These are phyloP conservation scores for Leccinum incarnatum DNA, from an alignment of 768 basidiomycete species.

Conservation along the genomic window DNA sequence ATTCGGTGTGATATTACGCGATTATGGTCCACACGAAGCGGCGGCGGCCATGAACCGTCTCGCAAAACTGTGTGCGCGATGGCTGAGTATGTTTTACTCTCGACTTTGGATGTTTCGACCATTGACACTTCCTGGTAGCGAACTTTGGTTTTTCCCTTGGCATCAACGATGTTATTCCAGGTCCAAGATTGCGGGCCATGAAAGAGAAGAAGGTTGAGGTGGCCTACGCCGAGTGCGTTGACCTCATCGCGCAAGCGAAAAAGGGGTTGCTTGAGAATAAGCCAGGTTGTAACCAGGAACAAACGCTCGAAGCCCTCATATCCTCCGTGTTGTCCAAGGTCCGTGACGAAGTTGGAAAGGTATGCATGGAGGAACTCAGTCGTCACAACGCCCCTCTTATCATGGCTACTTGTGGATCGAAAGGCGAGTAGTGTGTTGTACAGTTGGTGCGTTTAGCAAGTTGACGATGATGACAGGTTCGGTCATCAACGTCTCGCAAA, in stretches of 20 bases:
- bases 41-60: conserved; percentile 93
- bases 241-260: conserved; percentile 86
- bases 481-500: conserved; percentile 98
- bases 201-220: conserved; percentile 86
- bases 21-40: conserved; percentile 94
- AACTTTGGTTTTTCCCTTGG: conserved; percentile 98
- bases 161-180: conserved; percentile 98
- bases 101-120: background rate
- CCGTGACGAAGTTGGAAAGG: conserved; percentile 92
- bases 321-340: conserved; percentile 93
- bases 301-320: conserved; percentile 95
- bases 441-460: background rate
- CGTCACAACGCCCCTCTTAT: conserved; percentile 95
- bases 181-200: conserved; percentile 70
- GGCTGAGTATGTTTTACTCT: conserved; percentile 61
- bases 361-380: conserved; percentile 98
- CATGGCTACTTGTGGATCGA: conserved; percentile 99
- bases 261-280: conserved; percentile 92
- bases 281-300: conserved; percentile 96
- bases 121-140: conserved; percentile 49
- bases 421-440: conserved; percentile 53
- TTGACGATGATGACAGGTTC: conserved; percentile 62
- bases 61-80: conserved; percentile 94
- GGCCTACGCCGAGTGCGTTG: conserved; percentile 85
- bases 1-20: conserved; percentile 95